Conservation (phyloP, 805 yeast species). For the Starmerella davenportii region DNA sequence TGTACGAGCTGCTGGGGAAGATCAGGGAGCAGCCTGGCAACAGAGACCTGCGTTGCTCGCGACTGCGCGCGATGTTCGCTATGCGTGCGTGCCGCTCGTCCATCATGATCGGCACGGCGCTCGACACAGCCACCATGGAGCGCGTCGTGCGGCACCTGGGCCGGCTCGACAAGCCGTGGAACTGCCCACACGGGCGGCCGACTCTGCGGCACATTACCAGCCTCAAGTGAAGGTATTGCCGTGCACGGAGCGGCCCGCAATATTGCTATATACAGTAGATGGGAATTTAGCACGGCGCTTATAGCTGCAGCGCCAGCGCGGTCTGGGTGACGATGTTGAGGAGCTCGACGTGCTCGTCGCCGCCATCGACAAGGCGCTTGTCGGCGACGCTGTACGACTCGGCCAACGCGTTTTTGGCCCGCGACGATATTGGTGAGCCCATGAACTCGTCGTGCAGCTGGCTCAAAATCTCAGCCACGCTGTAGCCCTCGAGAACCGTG, state of each 20-base stretch:
- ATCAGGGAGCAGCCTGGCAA: conserved; percentile 39
- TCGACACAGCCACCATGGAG: conserved; percentile 43
- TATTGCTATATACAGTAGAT: background rate
- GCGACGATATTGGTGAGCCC: conserved; percentile 34
- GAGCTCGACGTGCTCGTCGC: conserved; percentile 74
- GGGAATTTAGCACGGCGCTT: no score
- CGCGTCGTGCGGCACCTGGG: conserved; percentile 51
- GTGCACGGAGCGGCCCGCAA: background rate
- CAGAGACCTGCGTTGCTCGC: conserved; percentile 41
- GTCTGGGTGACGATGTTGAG: conserved; percentile 42
- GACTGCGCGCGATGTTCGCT: conserved; percentile 70
- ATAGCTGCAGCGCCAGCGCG: no score
- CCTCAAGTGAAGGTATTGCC: conserved; percentile 15
- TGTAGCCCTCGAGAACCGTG: conserved; percentile 54
- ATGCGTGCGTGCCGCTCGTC: conserved; percentile 89
- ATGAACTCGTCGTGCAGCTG: conserved; percentile 57
- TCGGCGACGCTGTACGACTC: conserved; percentile 56
- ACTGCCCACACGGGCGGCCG: conserved; percentile 90
- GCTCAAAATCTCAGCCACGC: conserved; percentile 50
- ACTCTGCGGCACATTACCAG: conserved; percentile 82
- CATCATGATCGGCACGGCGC: conserved; percentile 77
- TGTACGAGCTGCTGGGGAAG: conserved; percentile 57
- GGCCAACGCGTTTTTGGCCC: conserved; percentile 49
- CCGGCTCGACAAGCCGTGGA: conserved; percentile 78
- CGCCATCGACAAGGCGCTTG: conserved; percentile 57